A percentile compares a stretch with the other conserved stretches of the same genome.
Evolutionary conservation across 2,329 filamentous ascomycete genomes (phyloP).

Genomic region (Fusarium sororula): DNA sequence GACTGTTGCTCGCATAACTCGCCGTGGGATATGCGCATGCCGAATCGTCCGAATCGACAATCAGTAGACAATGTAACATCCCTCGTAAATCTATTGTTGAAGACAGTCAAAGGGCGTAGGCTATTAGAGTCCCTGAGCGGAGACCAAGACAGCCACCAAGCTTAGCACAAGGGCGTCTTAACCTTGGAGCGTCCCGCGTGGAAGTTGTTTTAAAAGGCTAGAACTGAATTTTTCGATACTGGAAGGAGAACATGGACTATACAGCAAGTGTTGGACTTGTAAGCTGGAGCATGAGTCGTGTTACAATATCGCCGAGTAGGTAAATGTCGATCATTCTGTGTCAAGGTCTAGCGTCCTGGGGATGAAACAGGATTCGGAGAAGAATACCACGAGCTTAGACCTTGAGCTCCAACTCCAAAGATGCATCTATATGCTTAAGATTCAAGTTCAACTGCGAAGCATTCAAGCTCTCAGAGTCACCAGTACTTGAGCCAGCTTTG

Average conservation of each 20-base stretch:
- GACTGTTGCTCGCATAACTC: not conserved
- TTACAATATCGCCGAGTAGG: not conserved
- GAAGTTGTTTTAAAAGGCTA: not conserved
- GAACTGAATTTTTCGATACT: not conserved
- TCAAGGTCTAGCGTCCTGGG: not conserved
- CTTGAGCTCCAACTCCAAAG: not conserved
- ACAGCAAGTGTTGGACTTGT: not conserved
- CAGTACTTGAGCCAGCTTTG: not conserved
- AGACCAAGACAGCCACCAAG: not conserved
- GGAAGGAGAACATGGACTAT: not conserved
- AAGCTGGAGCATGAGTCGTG: not conserved
- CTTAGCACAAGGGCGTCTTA: not conserved
- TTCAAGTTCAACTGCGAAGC: not conserved
- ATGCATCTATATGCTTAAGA: not conserved
- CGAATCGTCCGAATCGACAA: not conserved
- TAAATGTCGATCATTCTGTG: not conserved
- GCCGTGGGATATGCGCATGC: not conserved
- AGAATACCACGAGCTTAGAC: not conserved
- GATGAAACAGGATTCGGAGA: not conserved
- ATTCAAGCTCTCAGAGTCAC: not conserved
- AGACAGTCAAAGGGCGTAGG: not conserved
- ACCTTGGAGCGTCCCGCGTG: not conserved
- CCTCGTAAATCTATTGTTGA: too few relatives aligned
- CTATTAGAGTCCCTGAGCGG: not conserved
- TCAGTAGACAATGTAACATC: not conserved